Evolutionary conservation across 2,329 filamentous ascomycete species (phyloP), one percentile per base, ranked within the genome.

Genomic region (Arthrobotrys conoides): DNA sequence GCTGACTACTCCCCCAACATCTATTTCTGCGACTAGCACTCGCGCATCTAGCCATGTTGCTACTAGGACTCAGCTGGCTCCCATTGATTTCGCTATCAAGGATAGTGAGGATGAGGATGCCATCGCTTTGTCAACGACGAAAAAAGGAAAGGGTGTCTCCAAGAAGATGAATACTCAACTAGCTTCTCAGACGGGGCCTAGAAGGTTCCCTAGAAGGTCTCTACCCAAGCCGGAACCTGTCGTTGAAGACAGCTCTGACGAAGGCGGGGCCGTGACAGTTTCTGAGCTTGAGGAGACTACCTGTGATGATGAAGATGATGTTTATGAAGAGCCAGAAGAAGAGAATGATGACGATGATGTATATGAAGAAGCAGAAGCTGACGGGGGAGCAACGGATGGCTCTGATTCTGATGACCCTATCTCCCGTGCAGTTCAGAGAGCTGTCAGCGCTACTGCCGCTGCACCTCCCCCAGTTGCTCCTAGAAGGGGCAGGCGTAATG

Each of bases 381-480:
- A 16, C 16, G 49, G 33, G 6, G 27, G 81, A 27, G 78, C 81
- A 22, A 82, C 82, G 27, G 73, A 82, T 8, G 76, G 67, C 16
- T 66, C 44, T n/a, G 70, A 49, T 30, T 3, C 3, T 48, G 70
- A 44, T 48, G 70, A 71, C 16, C 63, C 65, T 24, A 70, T 63
- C 10, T 5, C 46, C 36, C 16, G 36, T 33, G 61, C 44, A 27
- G 20, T 44, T 16, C 48, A 16, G 16, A 24, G 22, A 38, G 49
- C 59, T 41, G 14, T 16, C 27, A 55, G 24, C 24, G 24, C 49
- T 46, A 27, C 24, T 36, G 61, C 22, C 38, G 41, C 49, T 36
- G 49, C 59, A 12, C 61, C 22, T 20, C 41, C 14, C 3, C 20
- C 16, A 5, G 30, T 9, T 27, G 6, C 57, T 61, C 18, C 3